Evolutionary conservation across 352 stramenopile species (phyloP), one percentile per base, ranked within the genome.

Genomic region (Phytopythium litorale): DNA sequence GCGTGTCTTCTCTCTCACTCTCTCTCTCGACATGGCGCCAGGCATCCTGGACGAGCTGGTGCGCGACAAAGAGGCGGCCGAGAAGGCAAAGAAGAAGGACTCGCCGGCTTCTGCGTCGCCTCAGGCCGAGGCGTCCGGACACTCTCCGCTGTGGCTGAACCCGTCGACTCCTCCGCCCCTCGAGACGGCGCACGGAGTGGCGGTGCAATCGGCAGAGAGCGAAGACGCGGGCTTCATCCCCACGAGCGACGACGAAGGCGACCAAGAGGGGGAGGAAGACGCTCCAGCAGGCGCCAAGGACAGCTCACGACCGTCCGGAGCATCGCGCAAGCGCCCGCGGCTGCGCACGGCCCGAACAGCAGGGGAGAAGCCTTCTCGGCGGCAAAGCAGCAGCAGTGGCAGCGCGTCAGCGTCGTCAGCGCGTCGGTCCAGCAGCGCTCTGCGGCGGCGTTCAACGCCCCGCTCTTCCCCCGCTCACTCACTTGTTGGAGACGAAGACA

Each of bases 11-110:
- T 32, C 28, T 6, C 38, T 32, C 28, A 1, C 38, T 28, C 25
- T 32, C 28, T 32, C 28, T 28, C 42, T 49, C 30, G 18, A 23
- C 2, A 21, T 25, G 21, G 8, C n/a, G 21, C 25, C 35, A 58
- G 53, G 53, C 53, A 49, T 58, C 21, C 5, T 58, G 33, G 53
- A 58, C 35, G 53, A 58, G 35, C 53, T 58, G 16, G 35, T 58
- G 15, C 16, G 53, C 21, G 53, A 58, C 3, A 42, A 45, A 9
- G 52, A 57, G 13, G 52, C 52, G 4, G 25, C 42, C 6, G 8
- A 58, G 12, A n/a, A 21, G 18, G 21, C 33, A 7, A 13, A 32
- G 38, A 21, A 18, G 12, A 4, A 19, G 18, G 18, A 49, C 7
- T 30, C 49, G 49, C 7, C 46, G n/a, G 3, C 46, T 32, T 38